Evolutionary conservation across 371 early-diverging fungal species (phyloP).

Genomic region (Rhizopus delemar): DNA sequence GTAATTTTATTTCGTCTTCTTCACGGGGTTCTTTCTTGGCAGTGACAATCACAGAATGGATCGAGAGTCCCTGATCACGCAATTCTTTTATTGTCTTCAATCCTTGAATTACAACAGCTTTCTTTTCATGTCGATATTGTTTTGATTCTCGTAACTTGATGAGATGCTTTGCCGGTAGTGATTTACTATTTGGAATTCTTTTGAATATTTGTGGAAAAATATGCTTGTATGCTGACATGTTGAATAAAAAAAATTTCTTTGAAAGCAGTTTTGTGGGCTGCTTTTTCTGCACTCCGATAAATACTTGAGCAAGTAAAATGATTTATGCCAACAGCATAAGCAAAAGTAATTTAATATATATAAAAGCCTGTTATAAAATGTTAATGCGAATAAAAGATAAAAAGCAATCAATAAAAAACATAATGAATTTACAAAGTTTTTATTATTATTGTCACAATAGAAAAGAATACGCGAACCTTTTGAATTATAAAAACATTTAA

Average conservation of each 20-base stretch:
- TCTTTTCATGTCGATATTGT: constrained; percentile 33
- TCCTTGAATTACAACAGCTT: constrained; percentile 42
- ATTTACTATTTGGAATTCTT: constrained; percentile 28
- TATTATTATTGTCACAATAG: no score
- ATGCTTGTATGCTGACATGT: constrained; percentile 4
- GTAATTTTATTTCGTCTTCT: constrained; percentile 34
- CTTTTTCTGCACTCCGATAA: neutral
- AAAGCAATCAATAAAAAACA: no score
- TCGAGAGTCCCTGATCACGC: constrained; percentile 25
- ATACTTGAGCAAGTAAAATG: no score
- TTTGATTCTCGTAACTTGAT: constrained; percentile 40
- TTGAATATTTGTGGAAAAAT: constrained; percentile 31
- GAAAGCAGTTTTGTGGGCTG: neutral
- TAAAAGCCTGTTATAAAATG: no score
- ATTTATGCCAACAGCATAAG: no score
- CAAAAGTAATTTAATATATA: no score
- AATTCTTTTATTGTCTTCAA: constrained; percentile 39
- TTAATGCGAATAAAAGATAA: no score
- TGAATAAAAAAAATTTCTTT: neutral
- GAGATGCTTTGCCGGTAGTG: constrained; percentile 31
- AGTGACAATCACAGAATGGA: constrained; percentile 40
- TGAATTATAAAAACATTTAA: no score
- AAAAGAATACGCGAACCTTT: no score
- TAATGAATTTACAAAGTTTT: no score
- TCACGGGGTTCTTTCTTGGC: constrained; percentile 31